phyloP scores from a whole-genome alignment of 2,329 filamentous ascomycete genomes.

The Cytospora chrysosperma region DNA sequence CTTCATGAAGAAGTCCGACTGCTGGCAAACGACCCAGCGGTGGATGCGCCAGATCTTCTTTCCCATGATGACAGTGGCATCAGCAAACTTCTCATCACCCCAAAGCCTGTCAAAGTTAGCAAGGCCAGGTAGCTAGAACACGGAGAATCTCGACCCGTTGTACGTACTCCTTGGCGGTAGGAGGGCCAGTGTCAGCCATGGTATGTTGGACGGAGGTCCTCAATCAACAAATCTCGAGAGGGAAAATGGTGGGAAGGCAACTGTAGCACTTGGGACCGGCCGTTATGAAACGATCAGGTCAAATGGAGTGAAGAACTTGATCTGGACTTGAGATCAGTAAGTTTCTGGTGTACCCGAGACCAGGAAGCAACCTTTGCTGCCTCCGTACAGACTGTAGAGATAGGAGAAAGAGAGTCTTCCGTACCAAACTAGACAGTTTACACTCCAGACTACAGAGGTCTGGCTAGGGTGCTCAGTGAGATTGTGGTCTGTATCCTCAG shows the following conservation, averaged over 20 bases:
- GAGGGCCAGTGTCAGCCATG: not conserved
- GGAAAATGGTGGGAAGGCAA: not conserved
- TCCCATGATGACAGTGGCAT: constrained; percentile 11
- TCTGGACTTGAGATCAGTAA: no score
- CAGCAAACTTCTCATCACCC: not conserved
- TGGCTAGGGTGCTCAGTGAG: no score
- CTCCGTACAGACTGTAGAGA: not conserved
- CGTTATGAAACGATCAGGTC: no score
- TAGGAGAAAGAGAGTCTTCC: not conserved
- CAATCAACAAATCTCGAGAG: no score
- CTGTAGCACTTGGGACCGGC: no score
- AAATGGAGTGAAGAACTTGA: no score
- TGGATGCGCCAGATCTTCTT: constrained; percentile 6
- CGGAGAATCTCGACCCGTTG: not conserved
- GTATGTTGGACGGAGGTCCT: not conserved
- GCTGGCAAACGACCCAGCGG: not conserved
- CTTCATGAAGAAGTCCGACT: not conserved
- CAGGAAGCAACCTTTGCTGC: not conserved
- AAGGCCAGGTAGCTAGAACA: not conserved
- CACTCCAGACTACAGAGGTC: not conserved
- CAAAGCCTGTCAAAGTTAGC: not conserved
- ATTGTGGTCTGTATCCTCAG: no score
- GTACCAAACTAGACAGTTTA: not conserved
- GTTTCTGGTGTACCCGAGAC: no score
- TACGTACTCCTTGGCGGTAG: not conserved